Evolutionary conservation across 768 basidiomycete genomes (phyloP), one percentile per base, ranked within the genome.

Genomic region (Rhodotorula graminis): DNA sequence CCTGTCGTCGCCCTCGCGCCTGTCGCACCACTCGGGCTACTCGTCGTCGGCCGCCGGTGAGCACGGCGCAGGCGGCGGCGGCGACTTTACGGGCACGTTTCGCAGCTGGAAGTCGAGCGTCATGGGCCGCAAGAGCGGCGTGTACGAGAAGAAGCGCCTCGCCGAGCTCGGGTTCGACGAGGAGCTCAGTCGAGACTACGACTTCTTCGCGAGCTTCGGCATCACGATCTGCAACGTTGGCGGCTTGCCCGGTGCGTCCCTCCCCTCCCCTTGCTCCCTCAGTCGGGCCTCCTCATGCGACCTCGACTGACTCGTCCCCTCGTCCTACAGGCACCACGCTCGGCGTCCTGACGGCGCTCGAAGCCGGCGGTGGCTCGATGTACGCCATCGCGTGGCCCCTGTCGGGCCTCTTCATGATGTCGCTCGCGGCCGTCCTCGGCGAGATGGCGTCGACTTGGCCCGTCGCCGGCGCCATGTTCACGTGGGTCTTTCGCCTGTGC

Each of bases 361-460:
- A 64, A 19, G 66, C 69, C 16, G 78, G 78, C 11, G 78, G 78
- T 14, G 72, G 68, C 11, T 65, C 68, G 25, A 72, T 78, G 76
- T 73, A 78, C 62, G 59, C 74, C n/a, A 65, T 77, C 33, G 76
- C 74, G 2, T 79, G 78, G 78, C 78, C 78, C 2, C 21, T 79
- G 21, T 70, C 74, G 18, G 77, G 76, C 37, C 62, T 79, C 29
- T 78, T 77, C 69, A 79, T 79, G 74, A 61, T 67, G 58, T 29
- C 50, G 33, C 42, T 77, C 65, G 70, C 77, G 7, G 76, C 78
- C 23, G 63, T 74, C 16, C 67, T 79, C n/a, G 77, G 76, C 56
- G 78, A 78, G 68, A 68, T 79, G 65, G 75, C 74, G 1, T 74
- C 73, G 25, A 77, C 76, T 1, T 79, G 67, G 52, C 78, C 78